Percentiles rank a stretch among this genome's conserved stretches.
These are phyloP conservation scores for Phytophthora litchii DNA, from an alignment of 352 stramenopile species.

Conservation along the genomic window DNA sequence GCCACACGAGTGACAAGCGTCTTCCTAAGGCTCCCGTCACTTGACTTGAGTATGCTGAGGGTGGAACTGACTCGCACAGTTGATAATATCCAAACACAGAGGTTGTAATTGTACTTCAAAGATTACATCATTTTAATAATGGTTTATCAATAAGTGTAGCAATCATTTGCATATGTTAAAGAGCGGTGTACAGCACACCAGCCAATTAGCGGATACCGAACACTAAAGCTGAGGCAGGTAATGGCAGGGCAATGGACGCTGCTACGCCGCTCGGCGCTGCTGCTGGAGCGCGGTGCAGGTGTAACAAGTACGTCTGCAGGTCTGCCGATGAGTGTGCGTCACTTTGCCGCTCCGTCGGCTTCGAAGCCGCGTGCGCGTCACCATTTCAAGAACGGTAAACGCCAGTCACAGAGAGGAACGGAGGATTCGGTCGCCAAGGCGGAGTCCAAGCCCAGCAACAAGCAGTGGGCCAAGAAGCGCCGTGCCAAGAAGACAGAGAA, in stretches of 20 bases:
- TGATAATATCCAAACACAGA: constrained; percentile 1
- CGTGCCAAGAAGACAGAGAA: constrained; percentile 15
- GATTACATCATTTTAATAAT: constrained; percentile 6
- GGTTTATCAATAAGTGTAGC: neutral
- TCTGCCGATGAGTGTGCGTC: constrained; percentile 22
- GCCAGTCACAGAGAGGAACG: constrained; percentile 6
- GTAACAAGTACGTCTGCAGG: neutral
- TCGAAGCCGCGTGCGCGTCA: constrained; percentile 57
- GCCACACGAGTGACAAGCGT: constrained; percentile 30
- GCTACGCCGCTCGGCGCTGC: constrained; percentile 34
- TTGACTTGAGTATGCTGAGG: constrained; percentile 15
- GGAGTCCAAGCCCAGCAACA: constrained; percentile 17
- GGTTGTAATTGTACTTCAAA: neutral
- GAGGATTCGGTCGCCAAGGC: constrained; percentile 1
- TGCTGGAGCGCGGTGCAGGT: constrained; percentile 13
- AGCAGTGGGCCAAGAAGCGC: constrained; percentile 32
- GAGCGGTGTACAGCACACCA: constrained; percentile 30
- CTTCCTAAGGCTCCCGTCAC: constrained; percentile 10
- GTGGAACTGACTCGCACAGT: constrained; percentile 16
- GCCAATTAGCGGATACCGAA: constrained; percentile 30
- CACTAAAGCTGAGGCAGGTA: neutral
- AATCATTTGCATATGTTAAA: constrained; percentile 10
- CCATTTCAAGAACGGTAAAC: constrained; percentile 56
- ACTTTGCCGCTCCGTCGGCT: constrained; percentile 42
- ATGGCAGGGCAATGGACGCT: constrained; percentile 57